Evolutionary conservation across 192 early-diverging fungal species (phyloP).

Genomic region (Entomortierella lignicola): DNA sequence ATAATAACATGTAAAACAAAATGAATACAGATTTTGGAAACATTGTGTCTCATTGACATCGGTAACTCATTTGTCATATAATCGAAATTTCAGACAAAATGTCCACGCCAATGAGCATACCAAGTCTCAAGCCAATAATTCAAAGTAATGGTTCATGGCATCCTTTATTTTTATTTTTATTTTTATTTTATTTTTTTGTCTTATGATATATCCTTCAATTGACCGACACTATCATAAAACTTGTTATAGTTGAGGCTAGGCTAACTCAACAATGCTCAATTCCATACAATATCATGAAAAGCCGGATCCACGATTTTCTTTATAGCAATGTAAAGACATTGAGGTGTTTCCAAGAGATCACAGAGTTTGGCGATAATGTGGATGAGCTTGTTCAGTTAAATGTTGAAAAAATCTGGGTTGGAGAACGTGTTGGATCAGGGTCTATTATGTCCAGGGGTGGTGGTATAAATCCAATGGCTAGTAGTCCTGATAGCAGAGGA

Average conservation of each 20-base stretch:
- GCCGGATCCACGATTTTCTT: constrained; percentile 10
- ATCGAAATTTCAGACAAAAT: too few species aligned
- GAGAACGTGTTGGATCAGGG: constrained; percentile 18
- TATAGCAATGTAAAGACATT: background rate
- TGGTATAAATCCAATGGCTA: too few species aligned
- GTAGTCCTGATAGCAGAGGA: background rate
- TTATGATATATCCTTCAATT: too few species aligned
- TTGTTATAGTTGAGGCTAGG: constrained; percentile 25
- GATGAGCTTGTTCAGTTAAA: constrained; percentile 9
- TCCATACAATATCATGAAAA: background rate
- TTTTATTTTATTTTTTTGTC: background rate
- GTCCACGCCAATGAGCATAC: background rate
- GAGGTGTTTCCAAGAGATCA: constrained; percentile 18
- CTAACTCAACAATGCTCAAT: constrained; percentile 21
- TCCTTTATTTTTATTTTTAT: background rate
- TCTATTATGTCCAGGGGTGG: background rate
- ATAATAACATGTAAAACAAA: too few species aligned
- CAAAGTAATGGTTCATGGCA: background rate
- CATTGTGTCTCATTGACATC: too few species aligned
- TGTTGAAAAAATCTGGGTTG: constrained; percentile 32
- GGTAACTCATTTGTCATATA: too few species aligned
- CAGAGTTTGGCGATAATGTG: background rate
- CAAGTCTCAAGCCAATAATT: background rate
- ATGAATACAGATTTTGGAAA: too few species aligned
- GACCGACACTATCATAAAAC: too few species aligned